A percentile compares a stretch with the other conserved stretches of the same genome.
phyloP scores from a whole-genome alignment of 257 asterid species.

The Solanum pinnatisectum region DNA sequence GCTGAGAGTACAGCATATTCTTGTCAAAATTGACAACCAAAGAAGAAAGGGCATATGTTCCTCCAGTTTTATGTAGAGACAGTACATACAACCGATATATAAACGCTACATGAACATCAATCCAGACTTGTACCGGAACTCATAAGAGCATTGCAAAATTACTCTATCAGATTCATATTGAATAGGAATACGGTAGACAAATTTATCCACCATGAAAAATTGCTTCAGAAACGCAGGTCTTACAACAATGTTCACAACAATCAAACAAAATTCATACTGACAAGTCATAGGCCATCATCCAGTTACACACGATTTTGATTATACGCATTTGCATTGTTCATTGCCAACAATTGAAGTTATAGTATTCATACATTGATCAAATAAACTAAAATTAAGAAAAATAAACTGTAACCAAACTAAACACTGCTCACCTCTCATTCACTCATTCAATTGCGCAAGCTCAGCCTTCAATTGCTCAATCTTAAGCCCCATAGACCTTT shows the following conservation, averaged over 20 bases:
- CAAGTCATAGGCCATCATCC: neutral
- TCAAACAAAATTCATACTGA: neutral
- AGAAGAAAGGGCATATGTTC: neutral
- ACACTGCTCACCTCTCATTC: conserved; percentile 26
- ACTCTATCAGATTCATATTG: neutral
- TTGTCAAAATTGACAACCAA: neutral
- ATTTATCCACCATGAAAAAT: neutral
- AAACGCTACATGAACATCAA: neutral
- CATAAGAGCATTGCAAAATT: neutral
- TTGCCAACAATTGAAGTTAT: neutral
- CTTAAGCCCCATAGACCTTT: conserved; percentile 96
- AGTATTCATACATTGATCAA: neutral
- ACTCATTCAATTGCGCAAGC: conserved; percentile 71
- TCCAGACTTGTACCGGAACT: neutral
- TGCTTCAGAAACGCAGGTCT: neutral
- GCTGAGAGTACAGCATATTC: neutral
- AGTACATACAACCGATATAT: neutral
- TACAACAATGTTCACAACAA: neutral
- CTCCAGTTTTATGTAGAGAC: neutral
- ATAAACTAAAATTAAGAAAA: neutral
- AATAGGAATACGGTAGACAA: neutral
- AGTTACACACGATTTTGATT: neutral
- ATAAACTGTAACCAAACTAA: neutral
- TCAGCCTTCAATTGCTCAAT: conserved; percentile 93
- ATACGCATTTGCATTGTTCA: neutral